These are phyloP conservation scores for Talaromyces proteolyticus DNA, from an alignment of 495 filamentous ascomycete genomes.

Conservation along the genomic window DNA sequence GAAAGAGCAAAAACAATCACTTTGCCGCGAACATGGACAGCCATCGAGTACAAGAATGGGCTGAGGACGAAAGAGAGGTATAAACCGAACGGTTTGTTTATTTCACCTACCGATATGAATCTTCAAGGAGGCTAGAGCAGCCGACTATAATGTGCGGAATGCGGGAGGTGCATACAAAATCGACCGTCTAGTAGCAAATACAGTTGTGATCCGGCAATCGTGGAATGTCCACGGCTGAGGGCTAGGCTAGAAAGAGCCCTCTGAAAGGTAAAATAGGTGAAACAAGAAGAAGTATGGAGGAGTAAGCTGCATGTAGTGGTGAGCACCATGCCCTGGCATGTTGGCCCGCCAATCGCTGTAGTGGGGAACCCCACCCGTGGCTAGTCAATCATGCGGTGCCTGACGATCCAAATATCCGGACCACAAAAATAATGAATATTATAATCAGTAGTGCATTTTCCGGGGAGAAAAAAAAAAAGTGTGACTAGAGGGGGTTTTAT, in stretches of 20 bases:
- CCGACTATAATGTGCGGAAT: background rate
- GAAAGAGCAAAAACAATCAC: background rate
- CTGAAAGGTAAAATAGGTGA: background rate
- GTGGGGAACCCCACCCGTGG: background rate
- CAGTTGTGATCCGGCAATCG: background rate
- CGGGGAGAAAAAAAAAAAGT: too few species aligned
- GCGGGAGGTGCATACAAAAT: background rate
- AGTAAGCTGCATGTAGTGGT: background rate
- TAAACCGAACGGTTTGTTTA: background rate
- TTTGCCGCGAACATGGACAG: background rate
- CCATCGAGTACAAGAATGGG: slow-evolving; percentile 6
- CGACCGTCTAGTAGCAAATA: background rate
- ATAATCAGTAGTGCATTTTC: too few species aligned
- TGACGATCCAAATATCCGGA: background rate
- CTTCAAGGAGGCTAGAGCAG: background rate
- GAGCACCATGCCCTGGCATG: too few species aligned
- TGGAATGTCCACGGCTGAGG: background rate
- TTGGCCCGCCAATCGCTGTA: background rate
- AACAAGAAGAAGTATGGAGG: background rate
- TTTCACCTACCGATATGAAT: background rate
- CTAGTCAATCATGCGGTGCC: background rate
- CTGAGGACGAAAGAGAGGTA: slow-evolving; percentile 8
- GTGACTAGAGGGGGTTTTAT: background rate
- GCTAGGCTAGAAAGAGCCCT: background rate
- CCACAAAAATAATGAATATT: too few species aligned